Conservation (phyloP, 306 rosid species). For the Sechiopsis laciniata region DNA sequence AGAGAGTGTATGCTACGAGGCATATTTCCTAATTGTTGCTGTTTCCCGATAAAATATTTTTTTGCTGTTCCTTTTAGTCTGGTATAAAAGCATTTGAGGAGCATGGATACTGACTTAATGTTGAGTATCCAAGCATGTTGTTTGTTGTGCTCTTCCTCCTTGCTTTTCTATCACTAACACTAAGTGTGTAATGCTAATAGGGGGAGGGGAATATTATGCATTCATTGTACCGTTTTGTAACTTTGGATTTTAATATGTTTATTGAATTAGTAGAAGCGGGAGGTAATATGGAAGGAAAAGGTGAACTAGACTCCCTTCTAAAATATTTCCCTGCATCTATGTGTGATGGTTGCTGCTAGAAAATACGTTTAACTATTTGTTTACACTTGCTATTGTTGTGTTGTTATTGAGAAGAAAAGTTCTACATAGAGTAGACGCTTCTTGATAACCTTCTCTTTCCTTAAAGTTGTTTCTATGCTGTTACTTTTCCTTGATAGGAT, state of each 20-base stretch:
- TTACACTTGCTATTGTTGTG: neutral
- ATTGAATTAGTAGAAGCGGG: too few relatives aligned
- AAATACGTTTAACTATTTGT: neutral
- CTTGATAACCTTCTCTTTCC: neutral
- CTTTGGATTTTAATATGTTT: too few relatives aligned
- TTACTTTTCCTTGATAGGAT: neutral
- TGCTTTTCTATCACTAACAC: constrained; percentile 4
- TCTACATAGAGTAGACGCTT: neutral
- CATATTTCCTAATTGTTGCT: neutral
- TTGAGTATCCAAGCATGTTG: neutral
- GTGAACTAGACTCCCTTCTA: constrained; percentile 1
- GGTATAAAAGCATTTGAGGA: neutral
- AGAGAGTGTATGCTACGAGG: neutral
- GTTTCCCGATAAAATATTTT: neutral
- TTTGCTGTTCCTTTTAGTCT: neutral
- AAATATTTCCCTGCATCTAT: neutral
- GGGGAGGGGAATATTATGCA: neutral
- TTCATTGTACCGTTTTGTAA: neutral
- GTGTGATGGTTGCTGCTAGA: neutral
- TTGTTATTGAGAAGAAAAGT: neutral
- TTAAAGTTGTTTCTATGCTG: neutral
- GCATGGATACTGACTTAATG: neutral
- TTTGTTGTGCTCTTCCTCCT: neutral
- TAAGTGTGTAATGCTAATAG: neutral
- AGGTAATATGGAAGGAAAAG: neutral